Evolutionary conservation across 169 alveolate genomes (phyloP).

Genomic region (Eimeria zaria): DNA sequence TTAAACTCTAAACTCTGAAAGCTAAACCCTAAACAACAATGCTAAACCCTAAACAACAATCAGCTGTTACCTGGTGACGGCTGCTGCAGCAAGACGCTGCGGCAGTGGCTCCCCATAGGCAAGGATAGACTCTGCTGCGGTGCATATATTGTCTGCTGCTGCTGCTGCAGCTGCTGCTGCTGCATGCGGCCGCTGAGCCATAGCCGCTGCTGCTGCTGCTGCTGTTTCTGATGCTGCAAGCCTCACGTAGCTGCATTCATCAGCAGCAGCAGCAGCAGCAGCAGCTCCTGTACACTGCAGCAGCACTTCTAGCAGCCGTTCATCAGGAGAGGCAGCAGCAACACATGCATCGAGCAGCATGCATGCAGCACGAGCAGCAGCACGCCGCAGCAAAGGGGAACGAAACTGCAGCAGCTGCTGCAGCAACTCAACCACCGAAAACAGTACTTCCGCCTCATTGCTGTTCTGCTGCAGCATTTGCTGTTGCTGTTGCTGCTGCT

Average conservation of each 20-base stretch:
- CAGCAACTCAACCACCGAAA: not conserved
- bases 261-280: constrained; percentile 65
- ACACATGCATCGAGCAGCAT: not conserved
- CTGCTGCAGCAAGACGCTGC: constrained; percentile 45
- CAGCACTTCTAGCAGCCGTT: not conserved
- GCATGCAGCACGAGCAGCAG: not conserved
- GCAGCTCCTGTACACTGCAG: constrained; percentile 26
- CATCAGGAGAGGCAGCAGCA: not conserved
- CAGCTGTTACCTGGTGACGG: not conserved
- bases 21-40: not conserved
- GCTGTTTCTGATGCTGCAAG: constrained; percentile 27
- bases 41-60: not conserved
- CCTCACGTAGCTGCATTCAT: not conserved
- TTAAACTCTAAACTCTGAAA: not conserved
- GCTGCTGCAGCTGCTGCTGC: constrained; percentile 34
- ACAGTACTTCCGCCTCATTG: not conserved
- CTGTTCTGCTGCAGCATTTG: not conserved
- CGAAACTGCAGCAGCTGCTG: not conserved
- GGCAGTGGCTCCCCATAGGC: constrained; percentile 19
- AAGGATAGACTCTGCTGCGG: not conserved
- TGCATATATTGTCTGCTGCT: not conserved
- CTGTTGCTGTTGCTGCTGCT: not conserved
- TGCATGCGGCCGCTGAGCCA: not conserved
- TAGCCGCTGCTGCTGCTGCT: constrained; percentile 11
- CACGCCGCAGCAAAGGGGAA: not conserved